Conservation (phyloP, 2,329 filamentous ascomycete species). For the Monosporascus sp. region DNA sequence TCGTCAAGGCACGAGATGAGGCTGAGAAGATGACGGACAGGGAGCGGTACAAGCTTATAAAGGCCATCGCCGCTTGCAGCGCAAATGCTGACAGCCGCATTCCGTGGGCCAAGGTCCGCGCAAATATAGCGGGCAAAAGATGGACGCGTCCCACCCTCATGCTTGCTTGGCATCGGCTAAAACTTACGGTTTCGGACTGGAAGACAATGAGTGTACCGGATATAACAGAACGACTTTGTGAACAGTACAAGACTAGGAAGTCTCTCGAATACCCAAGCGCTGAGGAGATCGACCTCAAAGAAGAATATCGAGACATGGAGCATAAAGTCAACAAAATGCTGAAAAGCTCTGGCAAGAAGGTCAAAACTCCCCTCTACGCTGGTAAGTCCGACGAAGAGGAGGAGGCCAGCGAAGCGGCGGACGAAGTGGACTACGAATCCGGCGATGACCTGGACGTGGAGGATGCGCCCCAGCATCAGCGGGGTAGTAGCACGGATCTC, state of each 20-base stretch:
- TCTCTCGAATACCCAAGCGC: slow-evolving; percentile 16
- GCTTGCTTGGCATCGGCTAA: slow-evolving; percentile 25
- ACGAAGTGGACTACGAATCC: neutral
- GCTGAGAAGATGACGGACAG: slow-evolving; percentile 16
- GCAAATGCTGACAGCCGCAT: slow-evolving; percentile 22
- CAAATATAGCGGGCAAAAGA: slow-evolving; percentile 4
- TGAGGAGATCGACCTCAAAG: slow-evolving; percentile 14
- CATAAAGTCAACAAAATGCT: slow-evolving; percentile 18
- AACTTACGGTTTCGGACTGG: slow-evolving; percentile 16
- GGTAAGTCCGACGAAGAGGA: slow-evolving; percentile 19
- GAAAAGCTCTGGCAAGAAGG: neutral
- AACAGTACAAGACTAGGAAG: slow-evolving; percentile 15
- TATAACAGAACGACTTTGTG: slow-evolving; percentile 13
- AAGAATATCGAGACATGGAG: slow-evolving; percentile 20
- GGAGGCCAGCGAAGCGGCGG: slow-evolving; percentile 4
- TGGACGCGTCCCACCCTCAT: slow-evolving; percentile 22
- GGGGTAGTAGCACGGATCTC: slow-evolving; percentile 14
- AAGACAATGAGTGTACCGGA: slow-evolving; percentile 17
- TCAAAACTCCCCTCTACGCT: slow-evolving; percentile 13
- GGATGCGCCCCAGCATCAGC: slow-evolving; percentile 1
- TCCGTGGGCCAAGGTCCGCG: slow-evolving; percentile 23
- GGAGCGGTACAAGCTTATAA: slow-evolving; percentile 22
- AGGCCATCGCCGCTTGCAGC: slow-evolving; percentile 17
- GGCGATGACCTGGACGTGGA: neutral
- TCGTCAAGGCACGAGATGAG: slow-evolving; percentile 22